Percentiles rank a stretch among this genome's conserved stretches.
Conservation (phyloP, 345 rosid species). For the Mercurialis annua region DNA sequence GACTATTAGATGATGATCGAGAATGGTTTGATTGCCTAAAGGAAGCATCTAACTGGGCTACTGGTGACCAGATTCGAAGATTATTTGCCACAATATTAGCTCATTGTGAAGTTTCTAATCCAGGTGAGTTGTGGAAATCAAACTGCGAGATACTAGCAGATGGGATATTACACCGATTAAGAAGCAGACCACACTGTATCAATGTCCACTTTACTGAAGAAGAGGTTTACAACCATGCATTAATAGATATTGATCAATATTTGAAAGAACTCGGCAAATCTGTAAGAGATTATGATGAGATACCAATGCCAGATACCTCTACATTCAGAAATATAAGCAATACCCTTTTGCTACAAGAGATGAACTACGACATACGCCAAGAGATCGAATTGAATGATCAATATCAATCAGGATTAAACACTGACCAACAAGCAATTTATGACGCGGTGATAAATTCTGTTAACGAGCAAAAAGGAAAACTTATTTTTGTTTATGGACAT, state of each 20-base stretch:
- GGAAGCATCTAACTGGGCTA: slow-evolving; percentile 1
- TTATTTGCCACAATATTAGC: slow-evolving; percentile 4
- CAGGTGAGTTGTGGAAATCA: neutral
- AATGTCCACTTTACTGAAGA: no score
- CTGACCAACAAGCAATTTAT: neutral
- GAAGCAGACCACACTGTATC: no score
- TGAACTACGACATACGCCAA: neutral
- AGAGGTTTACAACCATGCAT: no score
- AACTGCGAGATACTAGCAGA: no score
- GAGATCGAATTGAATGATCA: neutral
- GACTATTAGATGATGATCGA: slow-evolving; percentile 16
- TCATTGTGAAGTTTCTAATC: neutral
- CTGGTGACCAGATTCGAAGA: neutral
- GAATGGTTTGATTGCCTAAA: slow-evolving; percentile 7
- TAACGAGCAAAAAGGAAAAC: neutral
- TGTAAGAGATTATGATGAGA: no score
- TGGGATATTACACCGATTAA: no score
- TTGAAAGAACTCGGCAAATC: no score
- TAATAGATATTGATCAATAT: no score
- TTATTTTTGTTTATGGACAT: neutral
- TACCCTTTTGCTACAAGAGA: neutral
- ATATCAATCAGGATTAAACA: neutral
- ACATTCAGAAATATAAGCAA: no score
- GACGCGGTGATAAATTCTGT: neutral
- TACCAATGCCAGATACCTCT: no score